Evolutionary conservation across 2,329 filamentous ascomycete genomes (phyloP).

Genomic region (Alternaria angustiovoidea): DNA sequence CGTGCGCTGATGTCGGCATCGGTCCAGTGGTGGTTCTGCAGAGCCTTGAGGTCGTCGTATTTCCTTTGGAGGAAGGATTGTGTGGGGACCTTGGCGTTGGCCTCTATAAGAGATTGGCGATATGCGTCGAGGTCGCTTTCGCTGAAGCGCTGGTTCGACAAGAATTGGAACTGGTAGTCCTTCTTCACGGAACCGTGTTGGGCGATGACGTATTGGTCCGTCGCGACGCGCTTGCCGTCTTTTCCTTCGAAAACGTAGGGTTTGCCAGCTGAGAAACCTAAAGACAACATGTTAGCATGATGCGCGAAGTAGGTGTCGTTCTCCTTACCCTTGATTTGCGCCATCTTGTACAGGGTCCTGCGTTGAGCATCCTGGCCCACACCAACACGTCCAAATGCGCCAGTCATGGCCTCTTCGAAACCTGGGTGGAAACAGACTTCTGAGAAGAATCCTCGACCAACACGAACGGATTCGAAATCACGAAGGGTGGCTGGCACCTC

Average conservation of each 20-base stretch:
- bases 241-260: slow-evolving; percentile 82
- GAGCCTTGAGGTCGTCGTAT: slow-evolving; percentile 78
- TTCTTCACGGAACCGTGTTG: slow-evolving; percentile 84
- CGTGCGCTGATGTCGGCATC: slow-evolving; percentile 83
- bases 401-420: slow-evolving; percentile 81
- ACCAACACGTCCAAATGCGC: slow-evolving; percentile 85
- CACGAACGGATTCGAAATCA: slow-evolving; percentile 84
- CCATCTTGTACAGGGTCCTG: slow-evolving; percentile 84
- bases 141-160: slow-evolving; percentile 85
- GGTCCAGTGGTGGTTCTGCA: slow-evolving; percentile 83
- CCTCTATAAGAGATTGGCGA: slow-evolving; percentile 72
- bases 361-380: slow-evolving; percentile 80
- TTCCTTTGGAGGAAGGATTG: slow-evolving; percentile 73
- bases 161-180: slow-evolving; percentile 88
- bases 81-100: slow-evolving; percentile 77
- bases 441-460: slow-evolving; percentile 86
- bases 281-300: slow-evolving; percentile 30
- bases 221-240: slow-evolving; percentile 79
- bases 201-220: slow-evolving; percentile 83
- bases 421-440: slow-evolving; percentile 93
- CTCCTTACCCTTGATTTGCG: slow-evolving; percentile 78
- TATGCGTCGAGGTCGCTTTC: slow-evolving; percentile 86
- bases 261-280: slow-evolving; percentile 79
- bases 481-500: slow-evolving; percentile 74
- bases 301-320: background rate